Conservation (phyloP, 2,329 filamentous ascomycete species). For the Botryotinia calthae region DNA sequence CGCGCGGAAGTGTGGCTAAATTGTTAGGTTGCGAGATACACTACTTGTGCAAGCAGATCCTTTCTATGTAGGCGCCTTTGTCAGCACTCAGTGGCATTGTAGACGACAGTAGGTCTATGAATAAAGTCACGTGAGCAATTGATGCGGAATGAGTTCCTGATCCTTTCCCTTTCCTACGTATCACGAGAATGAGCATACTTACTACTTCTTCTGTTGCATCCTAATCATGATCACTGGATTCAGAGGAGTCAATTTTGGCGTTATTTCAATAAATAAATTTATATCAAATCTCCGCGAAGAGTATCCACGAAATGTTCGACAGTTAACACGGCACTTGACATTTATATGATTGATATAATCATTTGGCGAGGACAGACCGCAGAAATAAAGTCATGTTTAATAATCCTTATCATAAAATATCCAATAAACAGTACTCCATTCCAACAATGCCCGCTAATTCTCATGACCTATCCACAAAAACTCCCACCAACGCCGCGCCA, state of each 20-base stretch:
- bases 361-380: background rate
- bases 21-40: background rate
- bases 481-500: slow-evolving; percentile 18
- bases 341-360: background rate
- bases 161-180: background rate
- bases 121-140: background rate
- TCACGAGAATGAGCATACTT: background rate
- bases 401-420: slow-evolving; percentile 1
- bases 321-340: background rate
- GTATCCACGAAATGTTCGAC: background rate
- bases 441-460: slow-evolving; percentile 12
- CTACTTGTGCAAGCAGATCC: background rate
- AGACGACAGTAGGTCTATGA: too few relatives aligned
- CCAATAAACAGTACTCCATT: slow-evolving; percentile 17
- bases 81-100: background rate
- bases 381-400: background rate
- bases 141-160: background rate
- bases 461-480: slow-evolving; percentile 18
- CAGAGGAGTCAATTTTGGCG: background rate
- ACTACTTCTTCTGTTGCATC: background rate
- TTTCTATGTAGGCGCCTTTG: background rate
- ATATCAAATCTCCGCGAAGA: background rate
- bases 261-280: background rate
- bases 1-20: background rate
- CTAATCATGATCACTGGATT: slow-evolving; percentile 10